Evolutionary conservation across 257 asterid species (phyloP).

Genomic region (Cruciata laevipes): DNA sequence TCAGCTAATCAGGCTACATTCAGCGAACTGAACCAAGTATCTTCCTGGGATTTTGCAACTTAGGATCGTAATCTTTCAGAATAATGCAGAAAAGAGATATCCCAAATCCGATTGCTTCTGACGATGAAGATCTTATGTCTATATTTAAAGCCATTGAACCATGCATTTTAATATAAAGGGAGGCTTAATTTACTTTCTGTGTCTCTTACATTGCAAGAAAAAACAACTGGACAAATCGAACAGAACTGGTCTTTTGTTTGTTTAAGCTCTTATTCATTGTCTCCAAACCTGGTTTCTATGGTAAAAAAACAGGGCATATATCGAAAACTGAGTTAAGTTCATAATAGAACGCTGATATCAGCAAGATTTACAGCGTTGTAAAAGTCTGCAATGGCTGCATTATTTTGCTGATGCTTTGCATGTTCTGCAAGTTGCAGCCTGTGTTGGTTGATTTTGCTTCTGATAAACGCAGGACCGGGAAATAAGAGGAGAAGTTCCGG

Average conservation of each 20-base stretch:
- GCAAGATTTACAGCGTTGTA: neutral
- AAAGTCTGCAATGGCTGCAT: neutral
- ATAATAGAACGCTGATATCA: neutral
- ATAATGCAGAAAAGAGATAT: constrained; percentile 13
- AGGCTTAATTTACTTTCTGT: neutral
- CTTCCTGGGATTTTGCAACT: constrained; percentile 13
- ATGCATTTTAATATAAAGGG: neutral
- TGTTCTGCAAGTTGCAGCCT: neutral
- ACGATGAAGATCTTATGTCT: constrained; percentile 21
- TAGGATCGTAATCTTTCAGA: constrained; percentile 3
- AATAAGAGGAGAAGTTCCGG: constrained; percentile 14
- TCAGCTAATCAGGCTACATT: constrained; percentile 4
- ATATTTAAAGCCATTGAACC: neutral
- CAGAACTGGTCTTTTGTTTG: neutral
- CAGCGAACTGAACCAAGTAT: constrained; percentile 6
- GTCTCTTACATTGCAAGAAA: neutral
- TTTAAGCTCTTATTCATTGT: neutral
- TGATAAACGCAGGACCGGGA: neutral
- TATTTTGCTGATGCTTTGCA: neutral
- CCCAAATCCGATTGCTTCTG: constrained; percentile 7
- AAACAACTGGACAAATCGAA: neutral
- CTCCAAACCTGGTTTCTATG: neutral
- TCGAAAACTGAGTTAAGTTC: neutral
- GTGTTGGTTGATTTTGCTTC: neutral
- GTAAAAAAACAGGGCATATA: neutral